phyloP scores from a whole-genome alignment of 768 basidiomycete genomes.

The Lyophyllum atratum region DNA sequence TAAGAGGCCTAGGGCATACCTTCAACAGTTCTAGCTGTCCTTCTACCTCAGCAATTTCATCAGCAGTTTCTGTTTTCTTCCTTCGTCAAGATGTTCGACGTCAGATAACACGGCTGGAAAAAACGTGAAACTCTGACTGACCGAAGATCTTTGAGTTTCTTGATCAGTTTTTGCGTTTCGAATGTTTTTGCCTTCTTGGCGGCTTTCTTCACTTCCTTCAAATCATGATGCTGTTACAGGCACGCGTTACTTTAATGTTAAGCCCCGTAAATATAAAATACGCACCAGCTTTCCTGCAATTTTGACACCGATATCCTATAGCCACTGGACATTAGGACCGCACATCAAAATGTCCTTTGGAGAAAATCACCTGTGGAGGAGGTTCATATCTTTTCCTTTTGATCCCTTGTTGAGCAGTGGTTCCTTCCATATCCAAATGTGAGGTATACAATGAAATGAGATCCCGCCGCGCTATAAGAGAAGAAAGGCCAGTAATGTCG shows the following conservation, averaged over 20 bases:
- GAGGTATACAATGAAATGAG: neutral
- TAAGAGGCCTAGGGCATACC: slow-evolving; percentile 37
- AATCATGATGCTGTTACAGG: slow-evolving; percentile 63
- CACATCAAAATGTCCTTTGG: neutral
- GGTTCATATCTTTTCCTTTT: slow-evolving; percentile 48
- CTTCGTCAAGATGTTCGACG: slow-evolving; percentile 22
- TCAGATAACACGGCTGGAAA: neutral
- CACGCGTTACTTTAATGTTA: neutral
- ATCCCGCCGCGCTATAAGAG: neutral
- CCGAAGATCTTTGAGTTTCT: slow-evolving; percentile 75
- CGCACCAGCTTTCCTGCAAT: slow-evolving; percentile 60
- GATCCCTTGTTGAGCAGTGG: slow-evolving; percentile 21
- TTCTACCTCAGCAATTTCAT: slow-evolving; percentile 52
- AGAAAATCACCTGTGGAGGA: slow-evolving; percentile 31
- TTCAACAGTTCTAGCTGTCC: slow-evolving; percentile 65
- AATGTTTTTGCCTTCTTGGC: slow-evolving; percentile 81
- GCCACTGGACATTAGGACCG: slow-evolving; percentile 2
- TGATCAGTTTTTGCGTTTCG: slow-evolving; percentile 82
- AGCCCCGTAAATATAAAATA: slow-evolving; percentile 10
- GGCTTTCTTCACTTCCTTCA: slow-evolving; percentile 72
- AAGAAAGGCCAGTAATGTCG: no score
- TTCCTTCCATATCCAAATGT: slow-evolving; percentile 8
- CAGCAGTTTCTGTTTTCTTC: slow-evolving; percentile 36
- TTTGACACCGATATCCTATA: slow-evolving; percentile 44
- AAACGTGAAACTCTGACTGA: slow-evolving; percentile 26